Evolutionary conservation across 305 asterid genomes (phyloP).

Genomic region (Fraxinus nigra): DNA sequence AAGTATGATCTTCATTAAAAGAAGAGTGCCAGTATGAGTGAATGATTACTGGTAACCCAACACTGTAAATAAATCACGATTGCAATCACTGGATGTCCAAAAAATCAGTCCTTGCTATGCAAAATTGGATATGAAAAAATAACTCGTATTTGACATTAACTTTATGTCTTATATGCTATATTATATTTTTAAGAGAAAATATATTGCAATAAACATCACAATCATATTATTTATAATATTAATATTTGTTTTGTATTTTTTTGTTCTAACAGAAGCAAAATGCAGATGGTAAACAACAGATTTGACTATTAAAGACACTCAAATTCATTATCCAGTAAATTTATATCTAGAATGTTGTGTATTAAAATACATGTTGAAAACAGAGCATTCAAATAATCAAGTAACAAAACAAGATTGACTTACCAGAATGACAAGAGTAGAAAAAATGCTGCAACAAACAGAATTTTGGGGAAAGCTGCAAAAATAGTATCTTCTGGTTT

Average conservation of each 20-base stretch:
- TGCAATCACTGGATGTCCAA: neutral
- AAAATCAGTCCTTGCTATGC: neutral
- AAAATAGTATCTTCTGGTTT: constrained; percentile 23
- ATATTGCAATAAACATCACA: neutral
- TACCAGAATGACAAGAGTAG: constrained; percentile 93
- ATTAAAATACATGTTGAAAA: neutral
- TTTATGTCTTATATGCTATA: neutral
- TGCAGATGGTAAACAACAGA: neutral
- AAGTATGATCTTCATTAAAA: neutral
- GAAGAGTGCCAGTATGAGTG: neutral
- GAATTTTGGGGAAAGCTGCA: constrained; percentile 85
- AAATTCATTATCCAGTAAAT: neutral
- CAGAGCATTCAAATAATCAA: neutral
- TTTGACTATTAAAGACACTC: neutral
- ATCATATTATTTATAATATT: neutral
- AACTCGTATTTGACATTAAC: neutral
- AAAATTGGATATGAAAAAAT: neutral
- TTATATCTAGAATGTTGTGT: neutral
- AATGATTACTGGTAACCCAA: neutral
- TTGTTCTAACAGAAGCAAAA: neutral
- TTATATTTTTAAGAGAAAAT: neutral
- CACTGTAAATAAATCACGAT: neutral
- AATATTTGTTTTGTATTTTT: neutral
- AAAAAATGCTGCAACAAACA: constrained; percentile 77
- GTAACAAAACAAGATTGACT: constrained; percentile 25